These are phyloP conservation scores for Tulasnella sp. DNA, from an alignment of 768 basidiomycete species.

Conservation along the genomic window DNA sequence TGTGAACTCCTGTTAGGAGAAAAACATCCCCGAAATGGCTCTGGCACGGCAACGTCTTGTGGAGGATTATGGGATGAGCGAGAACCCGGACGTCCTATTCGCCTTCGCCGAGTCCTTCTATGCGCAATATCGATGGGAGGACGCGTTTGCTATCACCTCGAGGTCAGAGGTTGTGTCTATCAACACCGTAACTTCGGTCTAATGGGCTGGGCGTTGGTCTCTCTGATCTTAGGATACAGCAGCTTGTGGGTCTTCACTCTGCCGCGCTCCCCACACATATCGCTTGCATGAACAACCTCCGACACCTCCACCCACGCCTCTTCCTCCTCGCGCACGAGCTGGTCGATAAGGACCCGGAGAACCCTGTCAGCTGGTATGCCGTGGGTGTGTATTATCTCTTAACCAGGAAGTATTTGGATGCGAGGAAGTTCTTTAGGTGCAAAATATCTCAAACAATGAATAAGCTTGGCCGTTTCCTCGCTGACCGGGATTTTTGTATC, in stretches of 20 bases:
- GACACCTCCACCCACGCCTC: slow-evolving; percentile 80
- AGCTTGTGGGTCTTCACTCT: slow-evolving; percentile 73
- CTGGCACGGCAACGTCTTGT: slow-evolving; percentile 67
- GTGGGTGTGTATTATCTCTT: slow-evolving; percentile 95
- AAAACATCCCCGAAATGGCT: slow-evolving; percentile 71
- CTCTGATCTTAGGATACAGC: slow-evolving; percentile 54
- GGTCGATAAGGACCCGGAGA: slow-evolving; percentile 87
- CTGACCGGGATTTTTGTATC: too few relatives aligned
- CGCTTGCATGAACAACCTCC: slow-evolving; percentile 95
- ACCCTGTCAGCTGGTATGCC: slow-evolving; percentile 93
- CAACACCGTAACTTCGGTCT: background rate
- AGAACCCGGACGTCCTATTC: slow-evolving; percentile 87
- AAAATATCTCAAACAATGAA: slow-evolving; percentile 13
- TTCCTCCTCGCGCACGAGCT: slow-evolving; percentile 96
- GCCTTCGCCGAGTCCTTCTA: slow-evolving; percentile 87
- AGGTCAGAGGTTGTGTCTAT: background rate
- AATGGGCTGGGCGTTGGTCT: too few relatives aligned
- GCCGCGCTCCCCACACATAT: slow-evolving; percentile 89
- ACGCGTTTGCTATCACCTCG: slow-evolving; percentile 77
- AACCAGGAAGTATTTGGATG: slow-evolving; percentile 77
- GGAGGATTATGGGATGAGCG: slow-evolving; percentile 69
- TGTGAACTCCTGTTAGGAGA: slow-evolving; percentile 37
- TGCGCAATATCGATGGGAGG: slow-evolving; percentile 81
- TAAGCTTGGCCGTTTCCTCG: background rate
- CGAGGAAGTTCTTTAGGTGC: slow-evolving; percentile 89